These are phyloP conservation scores for Choiromyces venosus DNA, from an alignment of 495 filamentous ascomycete species.

Conservation along the genomic window DNA sequence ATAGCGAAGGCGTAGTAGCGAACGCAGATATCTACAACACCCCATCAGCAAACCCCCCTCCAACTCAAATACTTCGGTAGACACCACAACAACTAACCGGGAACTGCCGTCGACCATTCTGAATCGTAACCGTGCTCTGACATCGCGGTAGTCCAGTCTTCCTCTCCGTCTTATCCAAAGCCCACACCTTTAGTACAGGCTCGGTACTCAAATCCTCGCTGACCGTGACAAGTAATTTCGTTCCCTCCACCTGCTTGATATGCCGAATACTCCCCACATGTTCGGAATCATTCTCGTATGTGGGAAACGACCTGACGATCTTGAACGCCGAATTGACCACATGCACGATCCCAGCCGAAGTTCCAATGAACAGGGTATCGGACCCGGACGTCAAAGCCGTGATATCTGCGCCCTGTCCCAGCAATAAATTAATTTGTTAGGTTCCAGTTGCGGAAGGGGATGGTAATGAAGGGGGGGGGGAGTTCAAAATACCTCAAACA, in stretches of 20 bases:
- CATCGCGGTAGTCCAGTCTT: conserved; percentile 85
- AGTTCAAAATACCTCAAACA: conserved; percentile 56
- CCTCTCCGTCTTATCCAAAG: conserved; percentile 86
- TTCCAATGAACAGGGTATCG: conserved; percentile 83
- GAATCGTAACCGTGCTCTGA: conserved; percentile 72
- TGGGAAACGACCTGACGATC: conserved; percentile 75
- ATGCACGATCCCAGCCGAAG: conserved; percentile 73
- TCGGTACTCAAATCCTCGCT: conserved; percentile 81
- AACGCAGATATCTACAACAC: conserved; percentile 79
- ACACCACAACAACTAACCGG: conserved; percentile 54
- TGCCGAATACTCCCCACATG: conserved; percentile 71
- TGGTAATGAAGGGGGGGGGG: conserved; percentile 49
- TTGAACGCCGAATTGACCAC: conserved; percentile 84
- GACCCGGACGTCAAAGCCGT: conserved; percentile 76
- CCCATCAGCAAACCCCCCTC: conserved; percentile 16
- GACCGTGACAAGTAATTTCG: conserved; percentile 78
- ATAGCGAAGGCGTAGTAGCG: conserved; percentile 63
- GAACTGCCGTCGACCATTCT: conserved; percentile 89
- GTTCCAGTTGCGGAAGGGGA: conserved; percentile 46
- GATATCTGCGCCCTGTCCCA: conserved; percentile 54
- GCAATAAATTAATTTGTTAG: conserved; percentile 25
- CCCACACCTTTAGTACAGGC: conserved; percentile 91
- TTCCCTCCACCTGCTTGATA: conserved; percentile 88
- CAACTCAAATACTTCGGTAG: not conserved
- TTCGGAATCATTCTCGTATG: conserved; percentile 56